Evolutionary conservation across 176 grass and related monocot species (phyloP).

Genomic region (Oryza glumipatula): DNA sequence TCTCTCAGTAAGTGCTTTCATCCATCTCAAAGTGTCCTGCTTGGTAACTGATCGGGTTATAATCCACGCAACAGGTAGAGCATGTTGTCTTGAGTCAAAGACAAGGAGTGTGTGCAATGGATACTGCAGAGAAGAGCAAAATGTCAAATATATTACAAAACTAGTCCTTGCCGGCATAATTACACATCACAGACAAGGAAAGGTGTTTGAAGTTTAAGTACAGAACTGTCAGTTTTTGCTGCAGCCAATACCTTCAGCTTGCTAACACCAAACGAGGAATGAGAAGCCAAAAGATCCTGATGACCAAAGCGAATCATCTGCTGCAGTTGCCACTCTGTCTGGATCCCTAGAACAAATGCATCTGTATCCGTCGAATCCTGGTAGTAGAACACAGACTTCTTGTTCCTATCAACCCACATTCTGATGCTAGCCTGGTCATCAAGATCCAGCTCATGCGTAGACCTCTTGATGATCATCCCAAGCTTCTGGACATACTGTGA

Average conservation of each 20-base stretch:
- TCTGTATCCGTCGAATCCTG: conserved; percentile 80
- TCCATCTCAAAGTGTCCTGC: conserved; percentile 81
- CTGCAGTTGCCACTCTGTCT: conserved; percentile 90
- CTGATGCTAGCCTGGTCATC: conserved; percentile 84
- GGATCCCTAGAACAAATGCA: conserved; percentile 82
- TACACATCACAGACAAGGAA: not conserved
- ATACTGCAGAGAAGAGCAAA: conserved; percentile 64
- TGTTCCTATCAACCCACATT: conserved; percentile 93
- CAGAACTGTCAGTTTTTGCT: not conserved
- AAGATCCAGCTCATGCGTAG: conserved; percentile 88
- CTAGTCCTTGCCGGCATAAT: not conserved
- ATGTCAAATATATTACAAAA: conserved; percentile 37
- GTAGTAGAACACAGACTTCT: conserved; percentile 83
- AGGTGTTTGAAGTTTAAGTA: conserved; percentile 33
- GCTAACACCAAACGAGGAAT: conserved; percentile 85
- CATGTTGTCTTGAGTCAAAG: conserved; percentile 86
- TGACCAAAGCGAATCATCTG: conserved; percentile 93
- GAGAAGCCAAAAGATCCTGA: conserved; percentile 69
- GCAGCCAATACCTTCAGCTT: conserved; percentile 80
- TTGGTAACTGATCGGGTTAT: conserved; percentile 88
- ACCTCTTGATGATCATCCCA: conserved; percentile 96
- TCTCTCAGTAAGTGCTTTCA: conserved; percentile 78
- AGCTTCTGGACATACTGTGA: conserved; percentile 95
- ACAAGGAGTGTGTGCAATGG: conserved; percentile 82
- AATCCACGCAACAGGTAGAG: conserved; percentile 87